A percentile compares a stretch with the other conserved stretches of the same genome.
These are phyloP conservation scores for Zygoascus meyerae DNA, from an alignment of 1,139 yeast species.

Conservation along the genomic window DNA sequence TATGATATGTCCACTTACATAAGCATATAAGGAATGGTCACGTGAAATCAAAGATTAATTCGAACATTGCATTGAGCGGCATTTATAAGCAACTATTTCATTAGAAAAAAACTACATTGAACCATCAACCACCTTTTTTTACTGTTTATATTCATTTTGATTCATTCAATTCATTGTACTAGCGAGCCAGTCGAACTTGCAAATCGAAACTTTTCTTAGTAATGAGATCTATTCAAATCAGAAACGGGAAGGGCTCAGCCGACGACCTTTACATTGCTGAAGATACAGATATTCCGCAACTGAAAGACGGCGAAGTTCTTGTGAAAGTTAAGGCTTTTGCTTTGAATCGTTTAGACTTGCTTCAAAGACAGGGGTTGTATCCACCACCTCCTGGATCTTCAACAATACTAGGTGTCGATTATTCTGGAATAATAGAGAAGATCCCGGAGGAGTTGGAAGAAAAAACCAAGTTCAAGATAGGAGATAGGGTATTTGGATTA, in stretches of 20 bases:
- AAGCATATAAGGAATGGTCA: too few species aligned
- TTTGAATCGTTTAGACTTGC: slow-evolving; percentile 32
- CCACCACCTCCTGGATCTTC: slow-evolving; percentile 31
- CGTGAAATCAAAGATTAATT: too few species aligned
- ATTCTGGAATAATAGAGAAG: slow-evolving; percentile 30
- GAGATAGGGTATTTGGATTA: slow-evolving; percentile 36
- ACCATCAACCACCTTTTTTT: too few species aligned
- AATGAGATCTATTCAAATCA: slow-evolving; percentile 29
- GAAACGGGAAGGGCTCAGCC: slow-evolving; percentile 28
- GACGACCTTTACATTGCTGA: slow-evolving; percentile 25
- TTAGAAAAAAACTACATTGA: too few species aligned
- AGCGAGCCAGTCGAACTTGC: too few species aligned
- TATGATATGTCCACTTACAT: too few species aligned
- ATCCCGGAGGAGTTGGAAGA: slow-evolving; percentile 16
- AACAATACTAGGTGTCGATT: slow-evolving; percentile 34
- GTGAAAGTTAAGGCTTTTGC: slow-evolving; percentile 33
- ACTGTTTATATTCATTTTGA: background rate
- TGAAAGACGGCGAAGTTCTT: slow-evolving; percentile 25
- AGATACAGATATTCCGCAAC: slow-evolving; percentile 20
- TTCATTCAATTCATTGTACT: too few species aligned
- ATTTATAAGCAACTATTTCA: too few species aligned
- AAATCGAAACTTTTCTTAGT: background rate
- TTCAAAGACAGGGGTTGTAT: slow-evolving; percentile 27
- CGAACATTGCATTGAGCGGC: too few species aligned
- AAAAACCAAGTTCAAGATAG: slow-evolving; percentile 23